Conservation (phyloP, 495 filamentous ascomycete species). For the Podospora pseudocomata region DNA sequence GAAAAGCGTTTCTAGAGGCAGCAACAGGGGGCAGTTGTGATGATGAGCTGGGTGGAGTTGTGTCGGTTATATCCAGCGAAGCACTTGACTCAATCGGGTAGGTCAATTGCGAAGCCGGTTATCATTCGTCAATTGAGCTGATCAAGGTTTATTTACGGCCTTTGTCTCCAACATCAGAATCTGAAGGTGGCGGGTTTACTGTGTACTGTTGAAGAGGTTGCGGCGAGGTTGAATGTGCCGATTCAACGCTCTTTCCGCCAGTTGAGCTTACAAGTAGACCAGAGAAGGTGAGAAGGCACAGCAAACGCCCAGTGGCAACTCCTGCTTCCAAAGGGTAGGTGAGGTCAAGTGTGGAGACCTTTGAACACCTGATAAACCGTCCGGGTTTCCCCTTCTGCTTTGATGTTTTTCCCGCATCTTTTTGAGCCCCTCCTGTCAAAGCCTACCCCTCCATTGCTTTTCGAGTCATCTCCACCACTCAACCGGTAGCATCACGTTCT, state of each 20-base stretch:
- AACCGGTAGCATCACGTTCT: neutral
- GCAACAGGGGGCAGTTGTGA: neutral
- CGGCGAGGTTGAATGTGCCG: neutral
- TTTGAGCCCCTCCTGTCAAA: neutral
- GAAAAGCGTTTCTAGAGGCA: neutral
- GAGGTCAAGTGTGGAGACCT: neutral
- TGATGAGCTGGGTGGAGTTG: neutral
- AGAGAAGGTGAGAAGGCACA: neutral
- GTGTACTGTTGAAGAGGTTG: neutral
- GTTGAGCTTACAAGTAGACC: neutral
- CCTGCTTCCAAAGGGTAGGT: neutral
- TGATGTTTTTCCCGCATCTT: slow-evolving; percentile 2
- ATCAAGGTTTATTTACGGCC: neutral
- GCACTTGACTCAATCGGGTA: neutral
- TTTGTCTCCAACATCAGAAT: slow-evolving; percentile 6
- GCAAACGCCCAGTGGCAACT: neutral
- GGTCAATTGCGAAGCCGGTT: neutral
- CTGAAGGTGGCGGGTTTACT: slow-evolving; percentile 12
- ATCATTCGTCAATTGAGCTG: neutral
- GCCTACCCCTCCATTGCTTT: slow-evolving; percentile 7
- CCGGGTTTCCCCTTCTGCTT: neutral
- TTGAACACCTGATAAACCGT: neutral
- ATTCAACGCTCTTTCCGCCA: neutral
- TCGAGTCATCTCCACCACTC: slow-evolving; percentile 4
- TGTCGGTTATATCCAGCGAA: neutral